Evolutionary conservation across 208 protist genomes (phyloP).

Genomic region (Crithidia mellificae): DNA sequence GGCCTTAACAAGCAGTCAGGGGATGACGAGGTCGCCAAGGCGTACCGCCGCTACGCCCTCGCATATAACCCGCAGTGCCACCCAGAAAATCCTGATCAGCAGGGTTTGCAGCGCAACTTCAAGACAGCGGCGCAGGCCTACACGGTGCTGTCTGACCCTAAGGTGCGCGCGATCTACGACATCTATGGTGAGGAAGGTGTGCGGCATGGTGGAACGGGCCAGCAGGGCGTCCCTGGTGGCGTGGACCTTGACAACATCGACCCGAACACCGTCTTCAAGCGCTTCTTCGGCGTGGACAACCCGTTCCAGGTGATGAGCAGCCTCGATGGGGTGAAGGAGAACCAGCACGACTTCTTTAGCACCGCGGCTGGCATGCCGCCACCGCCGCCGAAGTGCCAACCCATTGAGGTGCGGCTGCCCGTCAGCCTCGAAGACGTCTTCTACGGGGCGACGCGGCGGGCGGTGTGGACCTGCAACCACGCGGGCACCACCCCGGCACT

Average conservation of each 20-base stretch:
- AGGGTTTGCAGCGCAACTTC: conserved; percentile 73
- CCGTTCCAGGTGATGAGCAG: conserved; percentile 86
- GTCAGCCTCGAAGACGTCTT: conserved; percentile 86
- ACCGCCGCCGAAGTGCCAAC: conserved; percentile 50
- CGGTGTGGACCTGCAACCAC: conserved; percentile 55
- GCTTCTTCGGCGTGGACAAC: conserved; percentile 90
- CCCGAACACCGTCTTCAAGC: conserved; percentile 77
- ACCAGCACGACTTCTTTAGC: conserved; percentile 87
- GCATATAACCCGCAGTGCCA: conserved; percentile 89
- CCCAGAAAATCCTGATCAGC: conserved; percentile 60
- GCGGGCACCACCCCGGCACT: conserved; percentile 14
- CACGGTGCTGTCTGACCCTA: conserved; percentile 86
- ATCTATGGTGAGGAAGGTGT: conserved; percentile 91
- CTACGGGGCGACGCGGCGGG: conserved; percentile 77
- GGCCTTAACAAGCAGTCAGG: conserved; percentile 81
- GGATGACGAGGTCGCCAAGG: conserved; percentile 85
- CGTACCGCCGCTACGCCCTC: conserved; percentile 85
- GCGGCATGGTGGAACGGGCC: conserved; percentile 85
- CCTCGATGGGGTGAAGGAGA: conserved; percentile 70
- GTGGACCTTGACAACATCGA: conserved; percentile 79
- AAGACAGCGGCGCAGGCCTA: conserved; percentile 86
- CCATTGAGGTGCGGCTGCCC: conserved; percentile 61
- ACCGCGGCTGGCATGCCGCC: conserved; percentile 55
- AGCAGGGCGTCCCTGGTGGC: conserved; percentile 75
- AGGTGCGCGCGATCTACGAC: conserved; percentile 88